Evolutionary conservation across 768 basidiomycete species (phyloP).

Genomic region (Lyophyllum atratum): DNA sequence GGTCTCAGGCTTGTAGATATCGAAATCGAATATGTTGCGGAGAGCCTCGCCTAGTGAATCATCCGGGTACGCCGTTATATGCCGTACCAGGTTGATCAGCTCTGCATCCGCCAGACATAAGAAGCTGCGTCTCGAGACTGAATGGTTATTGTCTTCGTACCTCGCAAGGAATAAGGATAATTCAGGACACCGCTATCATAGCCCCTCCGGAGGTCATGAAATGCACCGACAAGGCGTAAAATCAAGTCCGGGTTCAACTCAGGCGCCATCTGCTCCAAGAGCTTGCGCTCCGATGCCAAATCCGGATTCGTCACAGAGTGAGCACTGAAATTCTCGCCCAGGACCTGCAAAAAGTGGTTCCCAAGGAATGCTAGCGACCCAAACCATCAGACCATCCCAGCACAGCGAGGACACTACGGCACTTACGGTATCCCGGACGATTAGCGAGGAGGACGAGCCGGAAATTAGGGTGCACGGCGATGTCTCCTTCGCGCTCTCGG

Average conservation of each 20-base stretch:
- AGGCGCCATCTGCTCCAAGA: constrained; percentile 63
- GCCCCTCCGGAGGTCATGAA: constrained; percentile 60
- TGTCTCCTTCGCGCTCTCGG: constrained; percentile 51
- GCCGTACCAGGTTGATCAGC: constrained; percentile 64
- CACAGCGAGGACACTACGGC: constrained; percentile 16
- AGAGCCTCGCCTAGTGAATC: constrained; percentile 61
- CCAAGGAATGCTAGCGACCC: constrained; percentile 63
- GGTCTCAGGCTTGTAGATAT: constrained; percentile 66
- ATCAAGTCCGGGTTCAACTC: constrained; percentile 56
- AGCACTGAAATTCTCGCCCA: constrained; percentile 69
- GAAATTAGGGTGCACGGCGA: constrained; percentile 65
- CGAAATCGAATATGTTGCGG: constrained; percentile 71
- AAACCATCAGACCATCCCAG: neutral
- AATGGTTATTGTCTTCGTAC: constrained; percentile 28
- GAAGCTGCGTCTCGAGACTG: neutral
- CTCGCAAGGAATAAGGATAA: constrained; percentile 72
- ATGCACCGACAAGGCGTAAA: constrained; percentile 58
- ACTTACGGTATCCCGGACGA: constrained; percentile 68
- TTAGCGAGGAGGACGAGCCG: constrained; percentile 66
- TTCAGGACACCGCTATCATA: constrained; percentile 59
- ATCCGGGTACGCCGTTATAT: constrained; percentile 60
- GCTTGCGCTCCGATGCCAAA: constrained; percentile 59
- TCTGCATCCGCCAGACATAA: constrained; percentile 35
- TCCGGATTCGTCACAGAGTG: constrained; percentile 72
- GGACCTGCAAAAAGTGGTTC: constrained; percentile 72